These are phyloP conservation scores for Trametes punicea DNA, from an alignment of 768 basidiomycete genomes.

Conservation along the genomic window DNA sequence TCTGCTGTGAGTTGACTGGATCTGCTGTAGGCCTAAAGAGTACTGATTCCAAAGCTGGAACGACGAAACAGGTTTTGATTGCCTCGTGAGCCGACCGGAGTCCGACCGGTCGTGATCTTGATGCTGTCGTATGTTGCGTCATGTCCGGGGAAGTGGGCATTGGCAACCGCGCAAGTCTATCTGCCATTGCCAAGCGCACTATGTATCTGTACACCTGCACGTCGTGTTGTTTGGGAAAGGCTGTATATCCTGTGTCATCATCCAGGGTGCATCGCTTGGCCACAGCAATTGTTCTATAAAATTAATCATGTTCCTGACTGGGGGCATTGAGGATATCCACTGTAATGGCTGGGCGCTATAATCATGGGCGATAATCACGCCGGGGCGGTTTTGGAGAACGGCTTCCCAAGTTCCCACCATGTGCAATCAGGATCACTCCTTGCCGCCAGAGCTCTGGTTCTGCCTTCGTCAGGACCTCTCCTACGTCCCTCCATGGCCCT, in stretches of 20 bases:
- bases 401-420: conserved; percentile 15
- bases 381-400: background rate
- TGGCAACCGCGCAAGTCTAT: background rate
- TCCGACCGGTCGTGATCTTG: background rate
- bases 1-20: conserved; percentile 58
- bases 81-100: conserved; percentile 18
- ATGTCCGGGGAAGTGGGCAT: background rate
- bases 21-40: background rate
- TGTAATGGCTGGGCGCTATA: background rate
- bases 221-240: background rate
- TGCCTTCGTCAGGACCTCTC: background rate
- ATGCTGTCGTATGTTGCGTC: conserved; percentile 2
- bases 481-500: conserved; percentile 6
- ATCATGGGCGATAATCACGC: conserved; percentile 11
- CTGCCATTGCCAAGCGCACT: too few species aligned
- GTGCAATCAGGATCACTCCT: conserved; percentile 12
- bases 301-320: background rate
- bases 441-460: background rate
- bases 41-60: background rate
- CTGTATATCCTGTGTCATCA: background rate
- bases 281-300: background rate
- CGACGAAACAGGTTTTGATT: conserved; percentile 25
- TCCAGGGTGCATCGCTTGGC: background rate
- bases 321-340: conserved; percentile 2
- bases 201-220: background rate